Evolutionary conservation across 129 eudicot genomes (phyloP).

Genomic region (Lonicera japonica): DNA sequence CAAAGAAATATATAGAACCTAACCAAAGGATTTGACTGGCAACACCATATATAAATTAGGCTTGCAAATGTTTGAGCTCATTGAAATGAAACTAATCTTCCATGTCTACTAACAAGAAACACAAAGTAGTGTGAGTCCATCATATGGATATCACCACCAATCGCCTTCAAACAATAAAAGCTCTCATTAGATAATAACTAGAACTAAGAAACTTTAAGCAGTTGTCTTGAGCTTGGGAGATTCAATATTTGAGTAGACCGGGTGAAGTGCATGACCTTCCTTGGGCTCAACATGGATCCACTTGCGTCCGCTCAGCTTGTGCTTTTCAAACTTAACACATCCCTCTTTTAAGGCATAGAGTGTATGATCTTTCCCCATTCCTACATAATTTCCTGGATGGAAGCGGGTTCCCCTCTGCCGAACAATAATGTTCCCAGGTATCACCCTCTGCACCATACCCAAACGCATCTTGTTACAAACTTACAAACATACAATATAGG

Average conservation of each 20-base stretch:
- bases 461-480: too few relatives aligned
- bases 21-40: too few relatives aligned
- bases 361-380: conserved; percentile 89
- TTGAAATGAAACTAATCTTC: too few relatives aligned
- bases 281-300: conserved; percentile 96
- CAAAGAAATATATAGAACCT: too few relatives aligned
- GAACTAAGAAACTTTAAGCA: conserved; percentile 17
- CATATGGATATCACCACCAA: too few relatives aligned
- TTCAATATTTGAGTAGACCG: conserved; percentile 37
- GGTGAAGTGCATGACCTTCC: conserved; percentile 74
- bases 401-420: conserved; percentile 88
- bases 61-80: too few relatives aligned
- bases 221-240: conserved; percentile 27
- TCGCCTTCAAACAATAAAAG: too few relatives aligned
- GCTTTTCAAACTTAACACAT: conserved; percentile 69
- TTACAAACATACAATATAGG: too few relatives aligned
- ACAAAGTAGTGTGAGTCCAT: too few relatives aligned
- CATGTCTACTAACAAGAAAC: too few relatives aligned
- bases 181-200: background rate
- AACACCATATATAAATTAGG: too few relatives aligned
- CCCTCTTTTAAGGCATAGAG: conserved; percentile 91
- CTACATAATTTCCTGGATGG: conserved; percentile 94
- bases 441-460: conserved; percentile 58
- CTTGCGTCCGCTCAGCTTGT: conserved; percentile 78
- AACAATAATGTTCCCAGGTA: conserved; percentile 90